Evolutionary conservation across 148 eudicot genomes (phyloP).

Genomic region (Fagopyrum esculentum): DNA sequence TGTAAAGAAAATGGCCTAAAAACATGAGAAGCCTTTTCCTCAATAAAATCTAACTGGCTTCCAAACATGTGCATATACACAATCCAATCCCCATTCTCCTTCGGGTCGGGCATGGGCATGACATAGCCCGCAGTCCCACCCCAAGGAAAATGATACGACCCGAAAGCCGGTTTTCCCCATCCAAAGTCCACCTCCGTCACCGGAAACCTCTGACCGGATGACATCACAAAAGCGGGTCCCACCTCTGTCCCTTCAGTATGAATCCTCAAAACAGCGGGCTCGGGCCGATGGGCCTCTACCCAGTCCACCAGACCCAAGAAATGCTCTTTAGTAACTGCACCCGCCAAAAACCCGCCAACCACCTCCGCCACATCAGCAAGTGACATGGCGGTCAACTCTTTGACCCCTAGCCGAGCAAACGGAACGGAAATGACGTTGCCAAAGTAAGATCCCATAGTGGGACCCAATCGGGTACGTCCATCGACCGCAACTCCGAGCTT

Average conservation of each 20-base stretch:
- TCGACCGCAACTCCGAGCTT: conserved; percentile 15
- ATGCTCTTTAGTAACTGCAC: conserved; percentile 12
- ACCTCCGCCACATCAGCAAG: conserved; percentile 4
- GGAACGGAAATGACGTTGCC: conserved; percentile 18
- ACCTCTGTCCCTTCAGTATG: background rate
- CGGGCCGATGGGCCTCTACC: conserved; percentile 16
- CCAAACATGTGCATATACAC: conserved; percentile 17
- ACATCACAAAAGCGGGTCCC: conserved; percentile 19
- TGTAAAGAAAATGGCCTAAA: conserved; percentile 13
- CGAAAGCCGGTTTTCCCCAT: conserved; percentile 19
- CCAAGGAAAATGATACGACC: conserved; percentile 21
- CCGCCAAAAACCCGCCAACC: background rate
- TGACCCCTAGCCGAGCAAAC: background rate
- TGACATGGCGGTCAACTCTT: conserved; percentile 10
- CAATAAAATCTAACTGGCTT: conserved; percentile 13
- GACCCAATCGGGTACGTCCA: conserved; percentile 11
- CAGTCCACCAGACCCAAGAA: conserved; percentile 18
- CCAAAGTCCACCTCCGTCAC: conserved; percentile 17
- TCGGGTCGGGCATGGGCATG: conserved; percentile 17
- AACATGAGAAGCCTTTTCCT: conserved; percentile 7
- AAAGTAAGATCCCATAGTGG: conserved; percentile 11
- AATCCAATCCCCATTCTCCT: conserved; percentile 15
- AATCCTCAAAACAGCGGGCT: conserved; percentile 8
- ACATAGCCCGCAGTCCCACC: conserved; percentile 18
- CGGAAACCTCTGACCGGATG: conserved; percentile 17